Evolutionary conservation across 345 rosid genomes (phyloP), one percentile per base, ranked within the genome.

Genomic region (Eucalyptus lansdowneana): DNA sequence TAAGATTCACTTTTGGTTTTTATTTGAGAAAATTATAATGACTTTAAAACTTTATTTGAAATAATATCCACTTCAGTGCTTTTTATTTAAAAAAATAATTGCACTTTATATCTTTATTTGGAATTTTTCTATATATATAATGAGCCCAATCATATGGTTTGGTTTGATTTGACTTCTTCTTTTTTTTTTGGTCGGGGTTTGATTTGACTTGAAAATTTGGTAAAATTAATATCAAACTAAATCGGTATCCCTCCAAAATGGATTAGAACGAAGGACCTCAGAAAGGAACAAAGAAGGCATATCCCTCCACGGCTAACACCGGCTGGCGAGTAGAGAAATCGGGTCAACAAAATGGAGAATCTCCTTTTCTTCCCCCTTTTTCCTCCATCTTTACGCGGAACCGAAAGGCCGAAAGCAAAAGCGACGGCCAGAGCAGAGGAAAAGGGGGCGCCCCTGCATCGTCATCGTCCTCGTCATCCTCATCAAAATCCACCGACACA

Each of bases 1-100:
- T 19, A 53, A 53, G 4, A 4, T 8, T 8, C 9, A 15, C 53
- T 50, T 50, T 0, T 6, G 0, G 0, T 50, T 0, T 0, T 51
- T 51, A 51, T 51, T 51, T 51, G 8, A 51, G 2, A 17, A 51
- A 40, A 40, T n/a, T n/a, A n/a, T 40, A 5, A 40, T 34, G 34
- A 34, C 34, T 34, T 34, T 34, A 34, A 37, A 37, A 37, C 37
- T 37, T 37, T 37, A 37, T 37, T 37, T 37, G 37, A 37, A 37
- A 37, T 37, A 37, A 37, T 37, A 37, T 37, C 37, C 37, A 37
- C 37, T 34, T 34, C 34, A 34, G 34, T n/a, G 3, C 4, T 37
- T 37, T 37, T 19, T 53, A 53, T 53, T 53, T 53, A 0, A 53
- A 1, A 53, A 53, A 53, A 21, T 21, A 21, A 53, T 53, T 0